phyloP scores from a whole-genome alignment of 2,329 filamentous ascomycete species.

The Calonectria multiphialidica region DNA sequence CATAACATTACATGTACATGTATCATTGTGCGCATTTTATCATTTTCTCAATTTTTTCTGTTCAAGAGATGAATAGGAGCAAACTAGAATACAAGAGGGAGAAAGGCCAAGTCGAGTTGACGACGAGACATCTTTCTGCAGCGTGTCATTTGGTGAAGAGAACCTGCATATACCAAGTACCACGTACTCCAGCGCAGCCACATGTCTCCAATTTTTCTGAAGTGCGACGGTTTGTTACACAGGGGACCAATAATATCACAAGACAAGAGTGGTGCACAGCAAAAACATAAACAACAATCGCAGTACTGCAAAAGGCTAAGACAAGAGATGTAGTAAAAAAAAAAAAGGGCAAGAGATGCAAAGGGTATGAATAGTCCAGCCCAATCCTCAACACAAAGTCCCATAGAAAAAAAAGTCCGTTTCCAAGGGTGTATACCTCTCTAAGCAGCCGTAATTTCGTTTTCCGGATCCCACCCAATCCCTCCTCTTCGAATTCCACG shows the following conservation, averaged over 20 bases:
- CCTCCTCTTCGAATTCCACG: constrained; percentile 5
- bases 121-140: neutral
- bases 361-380: constrained; percentile 23
- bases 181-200: neutral
- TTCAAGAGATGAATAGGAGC: neutral
- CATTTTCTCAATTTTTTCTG: neutral
- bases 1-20: neutral
- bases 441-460: constrained; percentile 19
- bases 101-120: neutral
- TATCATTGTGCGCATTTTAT: neutral
- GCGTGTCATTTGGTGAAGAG: neutral
- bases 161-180: neutral
- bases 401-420: constrained; percentile 9
- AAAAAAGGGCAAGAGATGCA: constrained; percentile 12
- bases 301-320: neutral
- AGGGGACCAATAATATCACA: neutral
- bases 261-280: neutral
- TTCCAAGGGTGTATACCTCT: constrained; percentile 28
- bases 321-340: constrained; percentile 3
- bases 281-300: constrained; percentile 7
- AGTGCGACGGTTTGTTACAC: neutral
- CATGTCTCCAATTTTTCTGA: neutral
- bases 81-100: neutral
- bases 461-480: constrained; percentile 8
- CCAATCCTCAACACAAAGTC: constrained; percentile 12